Evolutionary conservation across 768 basidiomycete genomes (phyloP).

Genomic region (Pisolithus sp.): DNA sequence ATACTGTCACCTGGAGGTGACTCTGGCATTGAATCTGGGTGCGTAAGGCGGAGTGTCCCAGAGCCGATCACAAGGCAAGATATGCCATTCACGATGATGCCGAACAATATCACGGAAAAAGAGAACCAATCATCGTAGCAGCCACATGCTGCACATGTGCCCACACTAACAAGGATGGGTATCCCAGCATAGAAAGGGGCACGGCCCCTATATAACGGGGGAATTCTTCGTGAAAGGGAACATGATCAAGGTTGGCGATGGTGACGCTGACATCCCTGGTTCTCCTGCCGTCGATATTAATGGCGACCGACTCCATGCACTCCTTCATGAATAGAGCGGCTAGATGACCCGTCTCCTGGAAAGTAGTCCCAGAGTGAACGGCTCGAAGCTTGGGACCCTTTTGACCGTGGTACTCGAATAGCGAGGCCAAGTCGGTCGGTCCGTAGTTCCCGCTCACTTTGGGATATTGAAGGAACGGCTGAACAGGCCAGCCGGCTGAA

Average conservation of each 20-base stretch:
- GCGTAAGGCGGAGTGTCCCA: constrained; percentile 13
- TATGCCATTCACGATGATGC: constrained; percentile 25
- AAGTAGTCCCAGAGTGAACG: too few species aligned
- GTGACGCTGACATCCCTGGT: constrained; percentile 11
- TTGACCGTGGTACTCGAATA: too few species aligned
- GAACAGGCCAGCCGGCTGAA: too few species aligned
- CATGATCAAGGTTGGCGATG: constrained; percentile 10
- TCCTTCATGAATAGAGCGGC: constrained; percentile 19
- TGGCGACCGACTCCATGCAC: constrained; percentile 7
- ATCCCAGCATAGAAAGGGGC: constrained; percentile 7
- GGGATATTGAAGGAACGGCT: too few species aligned
- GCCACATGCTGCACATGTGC: constrained; percentile 18
- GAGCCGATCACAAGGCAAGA: constrained; percentile 22
- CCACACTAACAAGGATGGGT: constrained; percentile 21
- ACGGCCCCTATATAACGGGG: constrained; percentile 2
- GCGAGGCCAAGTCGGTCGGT: too few species aligned
- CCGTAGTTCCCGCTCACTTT: too few species aligned
- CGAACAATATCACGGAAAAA: constrained; percentile 23
- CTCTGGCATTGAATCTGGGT: constrained; percentile 8
- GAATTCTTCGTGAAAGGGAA: not conserved
- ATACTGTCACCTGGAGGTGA: constrained; percentile 23
- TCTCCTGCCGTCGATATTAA: constrained; percentile 5
- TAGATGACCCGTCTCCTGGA: constrained; percentile 21
- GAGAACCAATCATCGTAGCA: constrained; percentile 25
- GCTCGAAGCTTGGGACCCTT: too few species aligned